phyloP scores from a whole-genome alignment of 2,329 filamentous ascomycete species.

The Rachicladosporium sp. region DNA sequence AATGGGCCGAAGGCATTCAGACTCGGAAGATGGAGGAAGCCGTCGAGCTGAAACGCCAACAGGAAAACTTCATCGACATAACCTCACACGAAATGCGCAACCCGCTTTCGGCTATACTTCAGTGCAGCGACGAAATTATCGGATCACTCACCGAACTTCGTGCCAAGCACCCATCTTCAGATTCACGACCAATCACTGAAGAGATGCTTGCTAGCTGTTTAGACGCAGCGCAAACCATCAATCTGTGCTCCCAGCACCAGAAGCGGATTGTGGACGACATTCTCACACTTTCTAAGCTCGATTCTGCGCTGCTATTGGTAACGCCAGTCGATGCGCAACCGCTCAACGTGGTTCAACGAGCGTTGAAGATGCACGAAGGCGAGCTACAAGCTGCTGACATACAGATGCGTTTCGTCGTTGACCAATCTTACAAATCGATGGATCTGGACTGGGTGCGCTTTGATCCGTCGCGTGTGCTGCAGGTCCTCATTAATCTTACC shows the following conservation, averaged over 20 bases:
- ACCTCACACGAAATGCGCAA: conserved; percentile 46
- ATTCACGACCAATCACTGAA: conserved; percentile 21
- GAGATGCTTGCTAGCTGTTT: conserved; percentile 48
- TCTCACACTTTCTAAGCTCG: conserved; percentile 61
- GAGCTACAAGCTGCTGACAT: conserved; percentile 61
- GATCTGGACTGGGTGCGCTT: conserved; percentile 56
- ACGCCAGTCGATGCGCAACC: conserved; percentile 59
- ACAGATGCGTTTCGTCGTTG: conserved; percentile 50
- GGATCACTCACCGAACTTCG: conserved; percentile 35
- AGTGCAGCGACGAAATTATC: conserved; percentile 64
- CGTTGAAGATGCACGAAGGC: conserved; percentile 67
- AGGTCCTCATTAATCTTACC: conserved; percentile 68
- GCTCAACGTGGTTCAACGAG: conserved; percentile 51
- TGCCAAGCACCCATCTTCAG: conserved; percentile 20
- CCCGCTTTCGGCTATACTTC: conserved; percentile 60
- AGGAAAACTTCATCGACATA: conserved; percentile 35
- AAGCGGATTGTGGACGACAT: conserved; percentile 69
- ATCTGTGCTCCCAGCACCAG: conserved; percentile 66
- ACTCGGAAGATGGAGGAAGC: conserved; percentile 68
- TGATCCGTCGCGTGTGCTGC: conserved; percentile 62
- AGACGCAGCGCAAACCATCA: conserved; percentile 66
- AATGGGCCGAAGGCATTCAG: conserved; percentile 72
- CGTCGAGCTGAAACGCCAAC: conserved; percentile 65
- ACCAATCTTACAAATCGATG: conserved; percentile 48
- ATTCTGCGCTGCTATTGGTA: conserved; percentile 61